phyloP scores from a whole-genome alignment of 148 eudicot genomes.

The Camellia sinensis region DNA sequence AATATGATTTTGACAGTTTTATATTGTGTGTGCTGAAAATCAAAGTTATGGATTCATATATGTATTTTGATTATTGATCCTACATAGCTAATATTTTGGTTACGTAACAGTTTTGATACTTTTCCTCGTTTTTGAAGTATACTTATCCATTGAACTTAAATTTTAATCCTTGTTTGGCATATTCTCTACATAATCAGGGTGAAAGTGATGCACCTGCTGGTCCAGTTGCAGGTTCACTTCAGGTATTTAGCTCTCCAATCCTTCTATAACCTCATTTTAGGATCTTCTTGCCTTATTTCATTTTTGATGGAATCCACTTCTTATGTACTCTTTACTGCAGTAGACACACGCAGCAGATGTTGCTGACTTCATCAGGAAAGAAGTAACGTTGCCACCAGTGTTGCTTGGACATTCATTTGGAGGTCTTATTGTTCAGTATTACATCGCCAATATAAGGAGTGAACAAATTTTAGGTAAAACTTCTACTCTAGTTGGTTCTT shows the following conservation, averaged over 20 bases:
- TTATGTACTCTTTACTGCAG: slow-evolving; percentile 38
- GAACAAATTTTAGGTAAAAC: slow-evolving; percentile 38
- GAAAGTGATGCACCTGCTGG: slow-evolving; percentile 80
- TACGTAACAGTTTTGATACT: too few species aligned
- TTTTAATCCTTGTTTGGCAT: slow-evolving; percentile 13
- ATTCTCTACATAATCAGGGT: slow-evolving; percentile 51
- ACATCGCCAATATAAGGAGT: slow-evolving; percentile 50
- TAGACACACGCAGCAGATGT: slow-evolving; percentile 89
- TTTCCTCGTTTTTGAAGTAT: too few species aligned
- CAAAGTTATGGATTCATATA: too few species aligned
- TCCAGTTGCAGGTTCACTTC: slow-evolving; percentile 75
- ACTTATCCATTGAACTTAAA: too few species aligned
- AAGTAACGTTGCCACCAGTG: slow-evolving; percentile 54
- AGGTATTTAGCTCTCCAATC: slow-evolving; percentile 42
- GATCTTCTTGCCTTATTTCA: background rate
- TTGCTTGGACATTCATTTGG: slow-evolving; percentile 96
- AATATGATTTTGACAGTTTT: too few species aligned
- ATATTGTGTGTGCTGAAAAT: too few species aligned
- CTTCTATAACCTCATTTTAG: background rate
- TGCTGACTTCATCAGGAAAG: slow-evolving; percentile 66
- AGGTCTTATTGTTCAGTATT: slow-evolving; percentile 83
- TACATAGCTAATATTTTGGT: too few species aligned
- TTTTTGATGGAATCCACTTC: slow-evolving; percentile 10
- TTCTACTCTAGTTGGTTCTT: slow-evolving; percentile 2
- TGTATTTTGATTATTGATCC: too few species aligned